Evolutionary conservation across 2,329 filamentous ascomycete species (phyloP), one percentile per base, ranked within the genome.

Genomic region (Fusarium pseudonygamai): DNA sequence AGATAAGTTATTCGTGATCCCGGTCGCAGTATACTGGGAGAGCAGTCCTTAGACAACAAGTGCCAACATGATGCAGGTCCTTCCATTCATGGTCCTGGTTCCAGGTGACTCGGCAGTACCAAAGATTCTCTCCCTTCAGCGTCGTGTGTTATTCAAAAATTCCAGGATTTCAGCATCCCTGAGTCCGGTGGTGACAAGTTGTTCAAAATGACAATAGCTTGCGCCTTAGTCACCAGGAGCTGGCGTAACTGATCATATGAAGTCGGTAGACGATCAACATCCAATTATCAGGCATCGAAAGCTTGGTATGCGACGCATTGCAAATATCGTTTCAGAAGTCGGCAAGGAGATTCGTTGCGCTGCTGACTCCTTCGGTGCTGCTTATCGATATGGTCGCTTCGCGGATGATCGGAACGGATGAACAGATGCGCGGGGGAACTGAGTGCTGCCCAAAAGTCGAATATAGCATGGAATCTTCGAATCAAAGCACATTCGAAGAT

Each of bases 301-400:
- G 20, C 40, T 64, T n/a, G 26, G 40, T 10, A 37, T 16, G 32
- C 30, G 6, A n/a, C 14, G 18, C 18, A 56, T 64, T 24, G 42
- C 26, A 20, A 14, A 14, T n/a, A 32, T 47, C 13, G 12, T 18
- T 39, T 43, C n/a, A 43, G 10, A 15, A 53, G 20, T 12, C 32
- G 11, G 26, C 13, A 42, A 22, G 13, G 34, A 4, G 46, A n/a
- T 20, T 59, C 15, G 15, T 40, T 43, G 45, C 36, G 39, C 42
- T 26, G 30, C 57, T 45, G 43, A 37, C 28, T 57, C 46, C 46
- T 15, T 65, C 40, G 67, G 32, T 18, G 7, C 32, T 45, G 20
- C 34, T 64, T 52, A 55, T 67, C 62, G 55, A 66, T 36, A 50
- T 55, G 34, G 42, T 67, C 42, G 58, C 46, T 71, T 59, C 58